phyloP scores from a whole-genome alignment of 2,329 filamentous ascomycete genomes.

The Coleophoma crateriformis region DNA sequence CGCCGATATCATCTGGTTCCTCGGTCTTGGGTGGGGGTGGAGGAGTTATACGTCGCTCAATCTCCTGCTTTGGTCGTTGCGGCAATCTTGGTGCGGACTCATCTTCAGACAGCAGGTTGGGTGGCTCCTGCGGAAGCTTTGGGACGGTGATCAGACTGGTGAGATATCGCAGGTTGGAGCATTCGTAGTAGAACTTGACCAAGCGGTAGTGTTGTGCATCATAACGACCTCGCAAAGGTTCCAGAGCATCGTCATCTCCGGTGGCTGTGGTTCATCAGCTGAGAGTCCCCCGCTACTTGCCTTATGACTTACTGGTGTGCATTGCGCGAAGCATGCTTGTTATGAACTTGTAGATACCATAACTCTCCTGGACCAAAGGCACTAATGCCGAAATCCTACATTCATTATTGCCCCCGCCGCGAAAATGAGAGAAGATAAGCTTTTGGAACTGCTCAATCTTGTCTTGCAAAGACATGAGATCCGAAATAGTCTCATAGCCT shows the following conservation, averaged over 20 bases:
- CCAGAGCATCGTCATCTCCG: slow-evolving; percentile 87
- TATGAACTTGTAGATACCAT: slow-evolving; percentile 99
- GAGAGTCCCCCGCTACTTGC: not conserved
- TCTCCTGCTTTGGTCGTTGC: slow-evolving; percentile 71
- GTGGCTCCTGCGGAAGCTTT: slow-evolving; percentile 90
- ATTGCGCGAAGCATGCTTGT: slow-evolving; percentile 98
- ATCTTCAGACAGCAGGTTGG: slow-evolving; percentile 81
- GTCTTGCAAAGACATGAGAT: slow-evolving; percentile 94
- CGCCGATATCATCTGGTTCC: slow-evolving; percentile 90
- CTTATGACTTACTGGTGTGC: slow-evolving; percentile 74
- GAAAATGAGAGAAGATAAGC: slow-evolving; percentile 95
- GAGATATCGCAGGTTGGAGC: slow-evolving; percentile 92
- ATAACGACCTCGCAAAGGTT: slow-evolving; percentile 82
- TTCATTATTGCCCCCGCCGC: slow-evolving; percentile 87
- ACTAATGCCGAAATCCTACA: slow-evolving; percentile 93
- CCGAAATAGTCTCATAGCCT: slow-evolving; percentile 92
- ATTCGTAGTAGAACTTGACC: slow-evolving; percentile 98
- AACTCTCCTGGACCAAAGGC: slow-evolving; percentile 92
- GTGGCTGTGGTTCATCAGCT: slow-evolving; percentile 51
- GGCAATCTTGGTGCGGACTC: slow-evolving; percentile 80
- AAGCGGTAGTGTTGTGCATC: slow-evolving; percentile 95
- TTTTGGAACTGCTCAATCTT: slow-evolving; percentile 99
- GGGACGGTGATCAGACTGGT: slow-evolving; percentile 95
- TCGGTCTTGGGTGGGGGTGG: slow-evolving; percentile 62
- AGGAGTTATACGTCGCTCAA: slow-evolving; percentile 62